Conservation (phyloP, 2,329 filamentous ascomycete species). For the Talaromyces sp. region DNA sequence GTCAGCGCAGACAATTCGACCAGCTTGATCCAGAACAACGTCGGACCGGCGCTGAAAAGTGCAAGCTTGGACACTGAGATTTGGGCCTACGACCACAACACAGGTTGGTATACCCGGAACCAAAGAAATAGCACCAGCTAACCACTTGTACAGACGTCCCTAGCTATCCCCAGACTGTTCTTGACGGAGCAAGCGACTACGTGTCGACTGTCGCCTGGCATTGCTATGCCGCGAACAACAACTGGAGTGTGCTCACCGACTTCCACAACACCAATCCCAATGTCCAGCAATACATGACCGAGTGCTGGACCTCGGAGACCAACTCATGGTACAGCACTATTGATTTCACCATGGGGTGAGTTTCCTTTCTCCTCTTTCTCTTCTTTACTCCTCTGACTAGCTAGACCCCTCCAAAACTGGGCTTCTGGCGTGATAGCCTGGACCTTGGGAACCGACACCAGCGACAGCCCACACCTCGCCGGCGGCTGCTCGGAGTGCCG, state of each 20-base stretch:
- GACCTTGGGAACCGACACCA: conserved; percentile 4
- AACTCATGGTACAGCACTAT: conserved; percentile 3
- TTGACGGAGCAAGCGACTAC: not conserved
- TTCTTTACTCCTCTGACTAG: not conserved
- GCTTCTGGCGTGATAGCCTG: conserved; percentile 5
- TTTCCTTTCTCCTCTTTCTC: not conserved
- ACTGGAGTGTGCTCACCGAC: conserved; percentile 1
- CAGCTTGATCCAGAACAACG: conserved; percentile 1
- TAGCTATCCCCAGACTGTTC: not conserved
- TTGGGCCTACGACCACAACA: conserved; percentile 7
- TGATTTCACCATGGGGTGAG: conserved; percentile 6
- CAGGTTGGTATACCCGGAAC: not conserved
- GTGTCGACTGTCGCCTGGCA: conserved; percentile 4
- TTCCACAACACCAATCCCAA: conserved; percentile 2
- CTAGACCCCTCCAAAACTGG: conserved; percentile 6
- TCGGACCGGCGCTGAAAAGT: not conserved
- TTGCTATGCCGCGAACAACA: not conserved
- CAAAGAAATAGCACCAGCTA: not conserved
- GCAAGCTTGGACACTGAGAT: conserved; percentile 1
- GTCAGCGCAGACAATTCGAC: not conserved
- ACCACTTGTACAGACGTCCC: not conserved
- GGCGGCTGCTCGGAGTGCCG: conserved; percentile 1
- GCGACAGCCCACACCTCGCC: conserved; percentile 1
- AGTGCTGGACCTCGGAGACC: conserved; percentile 5
- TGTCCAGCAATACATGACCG: conserved; percentile 6